phyloP scores from a whole-genome alignment of 768 basidiomycete genomes.

The Pulveroboletus frians region DNA sequence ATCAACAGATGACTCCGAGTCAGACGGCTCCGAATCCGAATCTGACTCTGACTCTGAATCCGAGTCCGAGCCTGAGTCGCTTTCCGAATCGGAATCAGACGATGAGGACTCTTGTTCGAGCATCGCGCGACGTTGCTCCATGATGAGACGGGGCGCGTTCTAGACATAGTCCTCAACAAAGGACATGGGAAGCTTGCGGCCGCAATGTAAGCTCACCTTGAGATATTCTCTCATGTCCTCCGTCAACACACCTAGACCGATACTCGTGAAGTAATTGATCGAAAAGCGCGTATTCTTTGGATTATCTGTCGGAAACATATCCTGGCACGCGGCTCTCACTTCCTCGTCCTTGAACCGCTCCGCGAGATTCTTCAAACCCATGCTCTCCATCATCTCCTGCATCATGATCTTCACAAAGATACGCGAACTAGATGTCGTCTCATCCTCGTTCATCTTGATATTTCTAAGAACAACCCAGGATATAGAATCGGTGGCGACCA shows the following conservation, averaged over 20 bases:
- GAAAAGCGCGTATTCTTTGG: constrained; percentile 95
- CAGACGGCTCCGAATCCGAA: constrained; percentile 36
- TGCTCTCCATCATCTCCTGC: constrained; percentile 89
- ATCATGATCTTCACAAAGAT: constrained; percentile 98
- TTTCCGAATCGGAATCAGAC: constrained; percentile 36
- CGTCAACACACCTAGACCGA: constrained; percentile 85
- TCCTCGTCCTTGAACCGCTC: constrained; percentile 90
- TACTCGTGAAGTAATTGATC: constrained; percentile 97
- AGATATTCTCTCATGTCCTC: constrained; percentile 97
- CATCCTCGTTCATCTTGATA: constrained; percentile 94
- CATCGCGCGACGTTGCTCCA: constrained; percentile 90
- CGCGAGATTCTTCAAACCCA: constrained; percentile 83
- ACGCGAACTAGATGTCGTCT: constrained; percentile 92
- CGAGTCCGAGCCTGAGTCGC: constrained; percentile 27
- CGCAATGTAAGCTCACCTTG: constrained; percentile 52
- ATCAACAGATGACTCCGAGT: constrained; percentile 35
- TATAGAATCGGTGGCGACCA: constrained; percentile 79
- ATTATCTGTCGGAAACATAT: constrained; percentile 94
- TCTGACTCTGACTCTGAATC: constrained; percentile 38
- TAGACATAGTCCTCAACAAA: constrained; percentile 27
- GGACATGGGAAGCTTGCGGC: neutral
- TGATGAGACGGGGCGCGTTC: constrained; percentile 89
- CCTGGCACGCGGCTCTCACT: constrained; percentile 61
- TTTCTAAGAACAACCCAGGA: constrained; percentile 84
- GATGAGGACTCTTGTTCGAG: constrained; percentile 61